A percentile compares a stretch with the other conserved stretches of the same genome.
These are phyloP conservation scores for Mycena vulgaris DNA, from an alignment of 768 basidiomycete species.

Conservation along the genomic window DNA sequence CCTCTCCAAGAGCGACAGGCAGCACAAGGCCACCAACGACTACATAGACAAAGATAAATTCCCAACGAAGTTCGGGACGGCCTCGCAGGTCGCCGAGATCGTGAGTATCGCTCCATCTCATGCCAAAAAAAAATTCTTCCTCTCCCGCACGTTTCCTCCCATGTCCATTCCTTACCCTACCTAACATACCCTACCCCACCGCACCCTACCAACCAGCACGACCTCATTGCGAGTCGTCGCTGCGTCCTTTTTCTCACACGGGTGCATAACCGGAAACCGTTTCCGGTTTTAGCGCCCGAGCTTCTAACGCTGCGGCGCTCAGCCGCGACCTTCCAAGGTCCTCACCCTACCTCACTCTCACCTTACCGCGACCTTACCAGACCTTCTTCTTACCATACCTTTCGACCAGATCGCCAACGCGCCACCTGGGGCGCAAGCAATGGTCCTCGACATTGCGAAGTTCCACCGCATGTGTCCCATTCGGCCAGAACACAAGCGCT, in stretches of 20 bases:
- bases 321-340: too few species aligned
- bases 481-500: constrained; percentile 49
- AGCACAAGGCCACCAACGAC: constrained; percentile 28
- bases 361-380: neutral
- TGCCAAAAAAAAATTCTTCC: too few species aligned
- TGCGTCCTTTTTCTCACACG: neutral
- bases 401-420: constrained; percentile 26
- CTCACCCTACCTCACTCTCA: neutral
- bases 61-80: constrained; percentile 35
- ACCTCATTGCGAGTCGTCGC: neutral
- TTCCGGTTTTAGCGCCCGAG: too few species aligned
- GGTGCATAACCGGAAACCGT: too few species aligned
- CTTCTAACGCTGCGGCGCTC: too few species aligned
- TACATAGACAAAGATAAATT: constrained; percentile 37
- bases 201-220: neutral
- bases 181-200: neutral
- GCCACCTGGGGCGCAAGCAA: constrained; percentile 1
- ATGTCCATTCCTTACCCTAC: neutral
- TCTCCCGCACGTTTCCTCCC: neutral
- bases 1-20: constrained; percentile 32
- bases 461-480: constrained; percentile 54
- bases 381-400: constrained; percentile 14
- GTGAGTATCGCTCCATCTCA: constrained; percentile 27
- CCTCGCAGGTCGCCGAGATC: constrained; percentile 28
- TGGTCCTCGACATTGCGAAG: constrained; percentile 47